Evolutionary conservation across 2,329 filamentous ascomycete genomes (phyloP), one percentile per base, ranked within the genome.

Genomic region (Ceratocystiopsis sp.): DNA sequence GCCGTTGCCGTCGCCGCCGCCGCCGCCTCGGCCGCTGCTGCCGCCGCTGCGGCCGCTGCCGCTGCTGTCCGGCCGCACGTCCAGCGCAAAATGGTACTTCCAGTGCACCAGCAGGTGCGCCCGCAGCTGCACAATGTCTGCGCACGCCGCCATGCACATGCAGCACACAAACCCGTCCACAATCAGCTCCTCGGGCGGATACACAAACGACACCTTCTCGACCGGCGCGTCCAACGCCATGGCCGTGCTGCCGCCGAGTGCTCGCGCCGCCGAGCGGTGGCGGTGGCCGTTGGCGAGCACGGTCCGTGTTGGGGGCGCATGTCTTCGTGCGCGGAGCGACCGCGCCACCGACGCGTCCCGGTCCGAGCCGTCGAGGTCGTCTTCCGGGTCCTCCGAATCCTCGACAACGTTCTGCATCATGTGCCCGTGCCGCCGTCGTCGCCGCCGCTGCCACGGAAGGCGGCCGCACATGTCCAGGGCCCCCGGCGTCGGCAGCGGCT

Each of bases 131-230:
- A 54, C 52, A 46, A 75, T 58, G 9, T 65, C 65, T 19, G 64
- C 57, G 46, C 73, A 65, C 18, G 60, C 55, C 2, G 60, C 61
- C 25, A 64, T 66, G 50, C 72, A 76, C 25, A 64, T 55, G 42
- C 73, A 59, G 53, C 72, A 76, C 38, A 62, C 58, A 50, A 65
- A 71, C 29, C 57, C 64, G 33, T 69, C 63, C n/a, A 71, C 55
- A 3, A 59, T 56, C 36, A 73, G 55, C 45, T 66, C 58, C 48
- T 71, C 61, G 38, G 58, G 57, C 18, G 62, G 65, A 37, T 66
- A 53, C 39, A 59, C 55, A 53, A 66, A 75, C 38, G 59, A 62
- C 42, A 74, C 63, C 47, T 54, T 61, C 25, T 29, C 25, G 7
- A 29, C 25, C 25, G 25, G 25, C 25, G 25, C 25, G 25, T 29